Evolutionary conservation across 108 stramenopile species (phyloP), one percentile per base, ranked within the genome.

Genomic region (Schizochytrium sp.): DNA sequence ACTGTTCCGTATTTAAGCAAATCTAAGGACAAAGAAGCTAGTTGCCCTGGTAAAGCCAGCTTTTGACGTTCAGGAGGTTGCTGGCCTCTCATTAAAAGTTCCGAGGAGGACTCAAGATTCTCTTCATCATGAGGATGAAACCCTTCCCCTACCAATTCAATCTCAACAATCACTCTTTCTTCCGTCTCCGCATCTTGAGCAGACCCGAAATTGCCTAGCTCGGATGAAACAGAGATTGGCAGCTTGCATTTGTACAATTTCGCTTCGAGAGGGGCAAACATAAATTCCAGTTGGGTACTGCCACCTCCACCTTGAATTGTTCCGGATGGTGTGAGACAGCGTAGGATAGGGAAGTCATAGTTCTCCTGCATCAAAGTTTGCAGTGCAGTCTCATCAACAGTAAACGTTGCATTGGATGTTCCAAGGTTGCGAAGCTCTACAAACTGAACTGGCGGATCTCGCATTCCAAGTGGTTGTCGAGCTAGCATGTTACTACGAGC

Each of bases 381-480:
- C 13, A 89, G 28, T n/a, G 89, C n/a, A n/a, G 40, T 42, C 47
- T n/a, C 42, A 42, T 89, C 89, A 47, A 89, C 46, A 19, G 4
- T 42, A 42, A 53, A 89, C 19, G 28, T 4, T 40, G 61, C 46
- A 44, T 38, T n/a, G 17, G 15, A 15, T 41, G 56, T 46, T 3
- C 87, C 12, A 46, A 58, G 87, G 46, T 89, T 89, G 72, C 56
- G 56, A n/a, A 89, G 46, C 56, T 41, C 40, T 44, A 89, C 73
- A 88, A 13, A 45, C 2, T 88, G 89, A 40, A 57, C 42, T 42
- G 47, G 72, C 19, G 72, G 72, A 5, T 88, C 45, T 4, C 17
- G 87, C 4, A 60, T 4, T 8, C 76, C 88, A 44, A 89, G 10
- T 10, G 56, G 87, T 49, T 46, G 28, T 42, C 38, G 61, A 2